Conservation (phyloP, 1,284 basidiomycete genomes). For the Tranzscheliella williamsii region DNA sequence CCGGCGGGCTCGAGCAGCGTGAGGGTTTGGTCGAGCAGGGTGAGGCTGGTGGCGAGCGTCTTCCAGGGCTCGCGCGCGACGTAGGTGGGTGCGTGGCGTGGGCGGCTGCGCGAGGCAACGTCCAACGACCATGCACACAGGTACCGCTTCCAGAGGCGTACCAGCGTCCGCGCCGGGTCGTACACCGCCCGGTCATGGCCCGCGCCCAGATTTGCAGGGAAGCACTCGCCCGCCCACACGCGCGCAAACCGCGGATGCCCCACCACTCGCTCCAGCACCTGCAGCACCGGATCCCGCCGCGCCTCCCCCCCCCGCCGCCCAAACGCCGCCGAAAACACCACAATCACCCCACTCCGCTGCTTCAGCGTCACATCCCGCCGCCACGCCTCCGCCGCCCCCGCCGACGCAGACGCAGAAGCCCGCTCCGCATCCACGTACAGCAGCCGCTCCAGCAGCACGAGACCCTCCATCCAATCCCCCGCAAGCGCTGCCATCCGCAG, state of each 20-base stretch:
- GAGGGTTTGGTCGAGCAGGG: constrained; percentile 4
- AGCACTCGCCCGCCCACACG: constrained; percentile 5
- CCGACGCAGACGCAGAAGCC: background rate
- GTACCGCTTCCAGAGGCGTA: constrained; percentile 31
- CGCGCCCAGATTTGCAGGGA: constrained; percentile 1
- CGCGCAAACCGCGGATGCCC: constrained; percentile 1
- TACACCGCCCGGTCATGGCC: background rate
- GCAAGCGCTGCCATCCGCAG: too few relatives aligned
- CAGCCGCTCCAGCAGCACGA: background rate
- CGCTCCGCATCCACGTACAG: background rate
- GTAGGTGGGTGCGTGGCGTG: constrained; percentile 3
- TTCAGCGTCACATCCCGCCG: constrained; percentile 8
- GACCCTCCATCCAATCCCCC: too few relatives aligned
- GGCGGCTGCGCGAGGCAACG: background rate
- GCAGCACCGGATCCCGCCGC: constrained; percentile 3
- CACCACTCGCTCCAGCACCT: constrained; percentile 7
- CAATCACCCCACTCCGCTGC: constrained; percentile 16
- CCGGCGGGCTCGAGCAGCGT: constrained; percentile 2
- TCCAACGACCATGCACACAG: constrained; percentile 16
- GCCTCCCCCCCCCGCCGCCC: background rate
- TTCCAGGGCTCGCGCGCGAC: constrained; percentile 16
- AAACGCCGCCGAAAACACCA: constrained; percentile 14
- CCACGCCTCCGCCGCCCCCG: background rate
- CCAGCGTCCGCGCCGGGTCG: constrained; percentile 1
- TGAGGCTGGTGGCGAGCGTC: constrained; percentile 12